A percentile compares a stretch with the other conserved stretches of the same genome.
phyloP scores from a whole-genome alignment of 345 rosid genomes.

The Arabis alpina region DNA sequence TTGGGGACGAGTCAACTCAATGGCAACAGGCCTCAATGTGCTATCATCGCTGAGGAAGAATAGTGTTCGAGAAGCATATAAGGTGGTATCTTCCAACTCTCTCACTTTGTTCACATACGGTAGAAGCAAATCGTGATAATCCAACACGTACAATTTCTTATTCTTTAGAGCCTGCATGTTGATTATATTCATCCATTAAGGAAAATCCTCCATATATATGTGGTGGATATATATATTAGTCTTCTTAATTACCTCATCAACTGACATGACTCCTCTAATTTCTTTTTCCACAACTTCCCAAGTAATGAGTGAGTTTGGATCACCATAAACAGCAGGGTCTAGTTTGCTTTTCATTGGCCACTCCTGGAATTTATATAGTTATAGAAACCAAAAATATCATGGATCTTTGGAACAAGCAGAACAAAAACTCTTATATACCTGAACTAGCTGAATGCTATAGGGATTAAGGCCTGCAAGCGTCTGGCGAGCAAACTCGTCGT shows the following conservation, averaged over 20 bases:
- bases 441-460: slow-evolving; percentile 51
- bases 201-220: background rate
- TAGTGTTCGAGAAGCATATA: slow-evolving; percentile 74
- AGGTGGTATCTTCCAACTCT: slow-evolving; percentile 46
- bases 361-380: slow-evolving; percentile 49
- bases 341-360: slow-evolving; percentile 83
- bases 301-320: slow-evolving; percentile 67
- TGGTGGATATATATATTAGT: background rate
- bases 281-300: slow-evolving; percentile 55
- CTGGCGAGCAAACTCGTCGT: slow-evolving; percentile 80
- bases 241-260: slow-evolving; percentile 53
- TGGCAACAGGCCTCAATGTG: slow-evolving; percentile 63
- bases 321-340: slow-evolving; percentile 69
- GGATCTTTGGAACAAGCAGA: background rate
- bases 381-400: too few species aligned
- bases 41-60: slow-evolving; percentile 59
- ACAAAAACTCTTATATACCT: slow-evolving; percentile 46
- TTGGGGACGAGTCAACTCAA: slow-evolving; percentile 69
- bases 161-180: slow-evolving; percentile 33
- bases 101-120: slow-evolving; percentile 75
- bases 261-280: slow-evolving; percentile 56
- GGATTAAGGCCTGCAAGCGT: slow-evolving; percentile 87
- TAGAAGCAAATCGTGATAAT: slow-evolving; percentile 46
- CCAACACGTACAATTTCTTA: slow-evolving; percentile 38
- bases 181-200: background rate